Conservation (phyloP, 75 land plant species). For the Sequoia sempervirens region DNA sequence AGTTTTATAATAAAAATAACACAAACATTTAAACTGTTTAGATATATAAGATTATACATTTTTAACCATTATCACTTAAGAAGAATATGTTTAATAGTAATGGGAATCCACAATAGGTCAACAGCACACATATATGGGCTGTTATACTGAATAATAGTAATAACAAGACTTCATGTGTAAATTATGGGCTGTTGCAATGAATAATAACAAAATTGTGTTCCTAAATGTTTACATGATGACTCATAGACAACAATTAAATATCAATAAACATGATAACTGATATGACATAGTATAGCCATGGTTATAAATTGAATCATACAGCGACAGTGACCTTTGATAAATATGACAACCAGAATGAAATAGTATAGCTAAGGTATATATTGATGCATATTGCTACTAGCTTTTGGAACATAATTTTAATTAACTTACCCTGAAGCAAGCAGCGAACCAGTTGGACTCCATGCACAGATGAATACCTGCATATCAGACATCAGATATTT, state of each 20-base stretch:
- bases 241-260: neutral
- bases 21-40: too few relatives aligned
- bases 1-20: too few relatives aligned
- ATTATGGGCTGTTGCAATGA: neutral
- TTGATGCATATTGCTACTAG: neutral
- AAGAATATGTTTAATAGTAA: neutral
- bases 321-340: too few relatives aligned
- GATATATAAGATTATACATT: too few relatives aligned
- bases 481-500: neutral
- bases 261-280: neutral
- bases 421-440: constrained; percentile 88
- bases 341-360: too few relatives aligned
- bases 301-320: neutral
- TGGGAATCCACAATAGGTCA: neutral
- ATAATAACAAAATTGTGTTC: neutral
- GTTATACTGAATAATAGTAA: too few relatives aligned
- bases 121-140: neutral
- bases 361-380: too few relatives aligned
- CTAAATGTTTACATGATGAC: neutral
- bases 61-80: too few relatives aligned
- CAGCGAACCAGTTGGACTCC: constrained; percentile 92
- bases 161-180: too few relatives aligned
- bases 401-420: neutral
- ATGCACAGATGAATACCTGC: constrained; percentile 88
- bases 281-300: neutral